Base-by-base conservation (phyloP, 2,329 filamentous ascomycete genomes). In the Pestalotiopsis sp. region DNA sequence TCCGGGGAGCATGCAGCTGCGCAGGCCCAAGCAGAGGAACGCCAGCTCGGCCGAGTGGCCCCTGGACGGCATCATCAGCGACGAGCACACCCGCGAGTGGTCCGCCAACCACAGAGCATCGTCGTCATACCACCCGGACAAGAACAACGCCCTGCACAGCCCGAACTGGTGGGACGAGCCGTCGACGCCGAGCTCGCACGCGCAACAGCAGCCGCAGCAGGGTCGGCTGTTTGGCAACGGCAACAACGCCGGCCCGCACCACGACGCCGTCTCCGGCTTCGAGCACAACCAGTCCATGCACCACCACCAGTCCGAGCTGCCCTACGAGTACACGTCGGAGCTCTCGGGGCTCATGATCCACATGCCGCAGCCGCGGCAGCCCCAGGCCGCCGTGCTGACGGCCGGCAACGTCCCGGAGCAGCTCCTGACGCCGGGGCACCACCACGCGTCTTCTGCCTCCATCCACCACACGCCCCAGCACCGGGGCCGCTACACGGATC, bases 321-420 rank as follows among this genome's bases (percentile, higher is more conserved):
- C 80, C 0, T 84, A 83, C 68, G 81, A 84, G 59, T 83, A 82
- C 70, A 67, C 71, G 36, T 68, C 69, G 7, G 78, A 78, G 41
- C 69, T 82, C 67, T 75, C 79, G 59, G 84, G 84, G 1, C 82
- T 88, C 69, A 85, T 86, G 83, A 85, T 88, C 69, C 84, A 87
- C 72, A 86, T 87, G 84, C 85, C 85, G 20, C 84, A 85, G 69
- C 81, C 84, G 4, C 83, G 78, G 0, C 70, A 75, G 4, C 76
- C 79, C 0, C 77, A 79, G 36, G 78, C 82, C 5, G 76, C 81
- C 14, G 76, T 83, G 27, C 76, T 83, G 67, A 82, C 71, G 68
- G 74, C 66, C 69, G 31, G 31, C 31, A 79, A 71, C 77, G 74
- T 72, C 70, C 69, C 69, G 69, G 71, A 74, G 61, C 63, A 66